A percentile compares a stretch with the other conserved stretches of the same genome.
Conservation (phyloP, 2,329 filamentous ascomycete species). For the Neurospora sp. region DNA sequence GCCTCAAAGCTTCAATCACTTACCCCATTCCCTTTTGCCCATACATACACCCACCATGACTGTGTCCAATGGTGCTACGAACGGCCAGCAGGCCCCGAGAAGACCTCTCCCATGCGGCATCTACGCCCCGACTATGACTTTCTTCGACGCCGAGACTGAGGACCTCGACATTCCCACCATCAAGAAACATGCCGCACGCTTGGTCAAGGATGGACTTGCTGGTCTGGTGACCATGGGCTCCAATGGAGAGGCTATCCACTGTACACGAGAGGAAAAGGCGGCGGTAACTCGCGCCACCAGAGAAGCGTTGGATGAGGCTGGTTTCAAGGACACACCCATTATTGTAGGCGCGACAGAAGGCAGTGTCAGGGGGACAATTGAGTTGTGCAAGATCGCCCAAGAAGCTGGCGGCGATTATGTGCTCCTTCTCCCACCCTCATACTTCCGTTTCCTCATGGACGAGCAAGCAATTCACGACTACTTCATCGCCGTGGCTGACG, state of each 20-base stretch:
- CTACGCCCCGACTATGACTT: conserved; percentile 84
- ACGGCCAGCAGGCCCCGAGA: conserved; percentile 26
- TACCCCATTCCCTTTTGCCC: conserved; percentile 2
- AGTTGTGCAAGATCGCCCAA: conserved; percentile 57
- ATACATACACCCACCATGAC: conserved; percentile 23
- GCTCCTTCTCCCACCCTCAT: conserved; percentile 70
- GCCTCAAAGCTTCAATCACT: conserved; percentile 1
- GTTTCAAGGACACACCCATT: conserved; percentile 66
- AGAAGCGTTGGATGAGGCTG: conserved; percentile 72
- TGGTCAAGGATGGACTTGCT: conserved; percentile 67
- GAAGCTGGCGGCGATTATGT: conserved; percentile 70
- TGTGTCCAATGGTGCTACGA: conserved; percentile 20
- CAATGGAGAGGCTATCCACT: conserved; percentile 82
- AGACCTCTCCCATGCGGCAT: conserved; percentile 67
- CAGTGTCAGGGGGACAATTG: conserved; percentile 71
- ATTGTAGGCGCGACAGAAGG: conserved; percentile 76
- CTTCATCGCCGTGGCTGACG: conserved; percentile 66
- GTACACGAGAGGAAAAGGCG: conserved; percentile 67
- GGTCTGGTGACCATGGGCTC: conserved; percentile 83
- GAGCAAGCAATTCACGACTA: conserved; percentile 65
- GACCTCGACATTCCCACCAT: conserved; percentile 73
- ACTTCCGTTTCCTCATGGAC: conserved; percentile 71
- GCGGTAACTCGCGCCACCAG: conserved; percentile 69
- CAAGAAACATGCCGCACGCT: conserved; percentile 70
- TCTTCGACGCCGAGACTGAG: conserved; percentile 76